phyloP scores from a whole-genome alignment of 1,139 yeast species.

The Zhuliangozyma parablackwelliae region DNA sequence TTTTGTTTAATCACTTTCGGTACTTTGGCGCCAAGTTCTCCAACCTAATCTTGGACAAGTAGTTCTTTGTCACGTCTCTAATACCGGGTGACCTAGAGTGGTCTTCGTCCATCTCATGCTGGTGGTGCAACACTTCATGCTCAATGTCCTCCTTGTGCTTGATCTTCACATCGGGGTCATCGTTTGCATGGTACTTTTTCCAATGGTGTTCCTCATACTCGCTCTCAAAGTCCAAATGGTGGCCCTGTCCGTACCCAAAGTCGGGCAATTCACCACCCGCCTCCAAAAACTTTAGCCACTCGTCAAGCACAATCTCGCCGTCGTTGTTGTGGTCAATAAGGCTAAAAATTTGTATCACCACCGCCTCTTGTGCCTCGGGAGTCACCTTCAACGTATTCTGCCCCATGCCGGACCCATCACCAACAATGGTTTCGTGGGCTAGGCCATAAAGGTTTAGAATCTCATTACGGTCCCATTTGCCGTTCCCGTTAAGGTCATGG shows the following conservation, averaged over 20 bases:
- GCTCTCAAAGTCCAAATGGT: slow-evolving; percentile 88
- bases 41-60: slow-evolving; percentile 30
- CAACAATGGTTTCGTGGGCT: slow-evolving; percentile 65
- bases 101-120: slow-evolving; percentile 68
- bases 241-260: slow-evolving; percentile 94
- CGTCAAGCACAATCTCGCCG: slow-evolving; percentile 59
- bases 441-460: slow-evolving; percentile 80
- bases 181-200: slow-evolving; percentile 75
- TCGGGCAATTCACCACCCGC: slow-evolving; percentile 81
- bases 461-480: slow-evolving; percentile 56
- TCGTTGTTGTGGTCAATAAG: slow-evolving; percentile 67
- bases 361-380: slow-evolving; percentile 53
- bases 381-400: slow-evolving; percentile 39
- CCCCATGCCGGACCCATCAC: slow-evolving; percentile 91
- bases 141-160: slow-evolving; percentile 88
- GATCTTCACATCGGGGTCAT: slow-evolving; percentile 75
- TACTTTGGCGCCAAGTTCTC: slow-evolving; percentile 37
- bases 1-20: slow-evolving; percentile 1
- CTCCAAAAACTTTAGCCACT: slow-evolving; percentile 62
- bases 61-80: slow-evolving; percentile 27
- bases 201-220: slow-evolving; percentile 96
- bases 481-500: slow-evolving; percentile 63
- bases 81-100: slow-evolving; percentile 55
- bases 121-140: slow-evolving; percentile 84
- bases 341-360: slow-evolving; percentile 49